Evolutionary conservation across 2,329 filamentous ascomycete genomes (phyloP), one percentile per base, ranked within the genome.

Genomic region (Aspergillus versicolor): DNA sequence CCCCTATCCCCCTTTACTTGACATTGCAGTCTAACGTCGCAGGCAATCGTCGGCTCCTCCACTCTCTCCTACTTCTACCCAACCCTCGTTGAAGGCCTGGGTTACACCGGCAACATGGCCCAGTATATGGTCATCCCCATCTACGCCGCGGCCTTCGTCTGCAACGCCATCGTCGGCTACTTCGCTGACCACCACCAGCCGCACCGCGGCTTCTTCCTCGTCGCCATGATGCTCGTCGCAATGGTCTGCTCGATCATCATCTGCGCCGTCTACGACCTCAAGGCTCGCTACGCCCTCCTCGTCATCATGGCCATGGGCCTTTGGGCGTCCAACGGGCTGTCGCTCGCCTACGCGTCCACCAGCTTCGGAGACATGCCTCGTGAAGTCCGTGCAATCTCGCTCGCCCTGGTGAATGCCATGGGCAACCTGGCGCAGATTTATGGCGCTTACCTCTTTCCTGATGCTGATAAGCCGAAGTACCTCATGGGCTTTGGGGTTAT

Each of bases 371-470:
- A 71, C 17, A 79, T 84, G 75, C 71, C 74, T 19, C 75, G 75
- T 0, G 80, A 84, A 60, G 76, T 77, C 3, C 69, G 82, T n/a
- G 81, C 76, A 13, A 76, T 85, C n/a, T 74, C 75, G 3, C 67
- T 84, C 21, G 82, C 81, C 1, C 66, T 83, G 9, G 78, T 84
- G 40, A 83, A 84, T 60, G 79, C 80, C 0, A 71, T 84, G 64
- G 82, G 80, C 3, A 84, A 84, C 59, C 65, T 83, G 11, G 79
- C 81, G 0, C 79, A 82, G 59, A 84, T 85, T 17, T 84, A 84
- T 58, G 82, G 82, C 21, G 66, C 65, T 41, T 78, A 83, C 60
- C 63, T 84, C 3, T 84, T 83, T 67, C 82, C 82, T 0, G 65
- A 68, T 0, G 62, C 70, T 0, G 80, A 84, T 53, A 69, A 70